Evolutionary conservation across 1,139 yeast species (phyloP), one percentile per base, ranked within the genome.

Genomic region (Arxiozyma heterogenica): DNA sequence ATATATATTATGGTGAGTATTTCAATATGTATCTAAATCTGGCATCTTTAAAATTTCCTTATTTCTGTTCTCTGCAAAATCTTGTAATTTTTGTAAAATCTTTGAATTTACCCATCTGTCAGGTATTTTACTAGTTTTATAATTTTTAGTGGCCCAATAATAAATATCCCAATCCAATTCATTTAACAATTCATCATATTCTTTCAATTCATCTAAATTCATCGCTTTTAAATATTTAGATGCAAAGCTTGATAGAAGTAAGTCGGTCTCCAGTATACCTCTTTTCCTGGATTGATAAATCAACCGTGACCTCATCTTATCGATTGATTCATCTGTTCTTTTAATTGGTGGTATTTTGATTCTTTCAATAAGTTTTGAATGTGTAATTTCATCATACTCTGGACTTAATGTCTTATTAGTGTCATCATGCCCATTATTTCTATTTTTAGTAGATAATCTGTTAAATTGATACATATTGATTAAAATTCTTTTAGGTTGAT

Each of bases 151-250:
- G 25, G 95, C 96, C 98, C 98, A 93, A 73, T 93, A 93, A 71
- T 89, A 94, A 59, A 93, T 91, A 68, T 93, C 98, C 98, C 98
- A 94, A 70, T 93, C 99, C 18, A 93, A 81, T 71, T 91, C 96
- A 69, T 94, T 96, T 67, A 93, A 76, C 56, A 93, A 73, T 60
- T 77, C 70, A 66, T 93, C 98, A 69, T 88, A 93, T 71, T 93
- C 98, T 54, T 83, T 85, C 59, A 94, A 74, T 70, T 89, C 86
- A 54, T 76, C 84, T 58, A 75, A 71, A n/a, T 76, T 74, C 75
- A 93, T 79, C 0, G 68, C 64, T 44, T 77, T 70, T 62, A 93
- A 75, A 64, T 86, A 80, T 65, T 79, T 79, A 64, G 89, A 83
- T 41, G 98, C 96, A 72, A 91, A 94, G 57, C 91, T 79, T 22